Conservation (phyloP, 345 rosid species). For the Gossypium stocksii region DNA sequence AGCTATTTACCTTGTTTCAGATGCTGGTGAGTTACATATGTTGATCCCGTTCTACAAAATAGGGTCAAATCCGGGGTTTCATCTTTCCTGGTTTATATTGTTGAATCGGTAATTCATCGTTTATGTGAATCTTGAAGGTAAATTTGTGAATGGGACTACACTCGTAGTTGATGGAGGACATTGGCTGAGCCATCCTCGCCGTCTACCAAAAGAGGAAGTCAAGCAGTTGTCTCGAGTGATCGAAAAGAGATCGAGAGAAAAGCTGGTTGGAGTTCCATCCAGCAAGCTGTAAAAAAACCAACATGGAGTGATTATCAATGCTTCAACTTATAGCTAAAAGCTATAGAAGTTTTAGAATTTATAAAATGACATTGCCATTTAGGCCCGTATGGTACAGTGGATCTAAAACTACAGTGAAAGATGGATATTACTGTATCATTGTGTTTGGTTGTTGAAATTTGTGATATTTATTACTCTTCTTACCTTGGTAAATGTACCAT, state of each 20-base stretch:
- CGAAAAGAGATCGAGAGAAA: constrained; percentile 29
- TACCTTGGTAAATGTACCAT: too few relatives aligned
- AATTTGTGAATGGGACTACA: not conserved
- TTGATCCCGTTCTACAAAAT: not conserved
- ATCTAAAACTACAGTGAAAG: too few relatives aligned
- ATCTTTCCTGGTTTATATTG: not conserved
- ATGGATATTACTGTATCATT: too few relatives aligned
- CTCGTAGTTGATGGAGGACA: not conserved
- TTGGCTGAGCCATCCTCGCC: not conserved
- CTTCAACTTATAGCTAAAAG: not conserved
- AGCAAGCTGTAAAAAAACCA: constrained; percentile 1
- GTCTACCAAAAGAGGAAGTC: not conserved
- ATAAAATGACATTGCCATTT: too few relatives aligned
- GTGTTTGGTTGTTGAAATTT: too few relatives aligned
- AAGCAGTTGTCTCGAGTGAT: constrained; percentile 17
- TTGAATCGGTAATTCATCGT: not conserved
- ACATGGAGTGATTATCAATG: not conserved
- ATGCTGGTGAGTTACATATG: constrained; percentile 44
- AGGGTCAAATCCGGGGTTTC: not conserved
- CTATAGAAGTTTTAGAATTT: not conserved
- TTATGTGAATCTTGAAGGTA: constrained; percentile 1
- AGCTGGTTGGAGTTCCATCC: constrained; percentile 16
- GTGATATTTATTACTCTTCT: too few relatives aligned
- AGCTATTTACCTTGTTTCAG: constrained; percentile 62
- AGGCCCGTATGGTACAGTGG: too few relatives aligned